These are phyloP conservation scores for Trifolium subterraneum DNA, from an alignment of 306 rosid genomes.

Conservation along the genomic window DNA sequence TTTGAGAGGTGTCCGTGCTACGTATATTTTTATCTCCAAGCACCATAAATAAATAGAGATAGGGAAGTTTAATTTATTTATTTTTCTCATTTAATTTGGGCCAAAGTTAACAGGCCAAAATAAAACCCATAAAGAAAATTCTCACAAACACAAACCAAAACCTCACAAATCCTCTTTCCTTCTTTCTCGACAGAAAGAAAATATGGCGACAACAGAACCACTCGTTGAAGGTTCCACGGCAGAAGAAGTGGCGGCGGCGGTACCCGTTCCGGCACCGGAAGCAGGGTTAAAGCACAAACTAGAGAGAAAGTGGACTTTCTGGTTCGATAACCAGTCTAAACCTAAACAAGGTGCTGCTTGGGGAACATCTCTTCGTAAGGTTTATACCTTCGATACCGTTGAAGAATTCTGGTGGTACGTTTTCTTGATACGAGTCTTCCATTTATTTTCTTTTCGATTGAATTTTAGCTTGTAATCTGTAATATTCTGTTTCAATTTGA, in stretches of 20 bases:
- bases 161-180: background rate
- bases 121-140: background rate
- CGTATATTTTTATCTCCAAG: too few relatives aligned
- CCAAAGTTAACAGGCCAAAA: background rate
- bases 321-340: constrained; percentile 88
- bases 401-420: constrained; percentile 92
- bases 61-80: too few relatives aligned
- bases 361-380: constrained; percentile 82
- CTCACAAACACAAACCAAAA: constrained; percentile 5
- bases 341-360: constrained; percentile 92
- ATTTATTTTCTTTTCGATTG: background rate
- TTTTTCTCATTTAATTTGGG: background rate
- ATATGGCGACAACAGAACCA: constrained; percentile 75
- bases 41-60: too few relatives aligned
- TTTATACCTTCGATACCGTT: constrained; percentile 82
- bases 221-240: constrained; percentile 42
- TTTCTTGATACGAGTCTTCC: background rate
- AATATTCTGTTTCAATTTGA: constrained; percentile 20
- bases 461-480: background rate
- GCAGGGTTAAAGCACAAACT: constrained; percentile 54
- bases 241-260: constrained; percentile 19
- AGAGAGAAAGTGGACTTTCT: constrained; percentile 92
- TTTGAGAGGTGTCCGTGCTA: too few relatives aligned
- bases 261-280: constrained; percentile 2
- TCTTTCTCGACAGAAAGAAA: background rate